These are phyloP conservation scores for Poteriospumella lacustris DNA, from an alignment of 108 stramenopile genomes.

Conservation along the genomic window DNA sequence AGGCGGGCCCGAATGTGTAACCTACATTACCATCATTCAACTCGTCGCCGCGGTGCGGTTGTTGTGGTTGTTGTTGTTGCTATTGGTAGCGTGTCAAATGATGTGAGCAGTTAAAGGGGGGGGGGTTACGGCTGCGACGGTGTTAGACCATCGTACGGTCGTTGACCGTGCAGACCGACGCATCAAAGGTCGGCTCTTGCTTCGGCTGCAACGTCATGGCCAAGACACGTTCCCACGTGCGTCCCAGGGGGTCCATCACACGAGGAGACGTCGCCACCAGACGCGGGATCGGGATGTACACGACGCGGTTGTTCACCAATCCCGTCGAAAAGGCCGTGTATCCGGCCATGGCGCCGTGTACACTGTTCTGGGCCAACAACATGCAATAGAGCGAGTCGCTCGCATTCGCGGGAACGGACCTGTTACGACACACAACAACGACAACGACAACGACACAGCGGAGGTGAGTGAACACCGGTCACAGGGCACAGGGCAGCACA, in stretches of 20 bases:
- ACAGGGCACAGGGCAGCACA: too few species aligned
- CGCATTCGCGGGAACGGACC: slow-evolving; percentile 89
- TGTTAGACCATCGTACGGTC: slow-evolving; percentile 15
- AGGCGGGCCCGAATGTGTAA: too few species aligned
- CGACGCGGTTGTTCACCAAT: slow-evolving; percentile 89
- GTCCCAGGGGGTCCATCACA: slow-evolving; percentile 76
- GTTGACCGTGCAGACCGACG: not conserved
- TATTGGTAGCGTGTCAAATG: too few species aligned
- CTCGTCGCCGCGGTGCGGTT: too few species aligned
- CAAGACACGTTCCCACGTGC: slow-evolving; percentile 93
- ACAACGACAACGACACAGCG: slow-evolving; percentile 17
- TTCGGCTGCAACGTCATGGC: slow-evolving; percentile 87
- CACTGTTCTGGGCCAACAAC: slow-evolving; percentile 93
- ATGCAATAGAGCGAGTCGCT: slow-evolving; percentile 89
- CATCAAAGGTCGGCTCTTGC: not conserved
- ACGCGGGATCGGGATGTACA: slow-evolving; percentile 82
- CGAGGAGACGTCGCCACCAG: slow-evolving; percentile 85
- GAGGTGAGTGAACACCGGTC: too few species aligned
- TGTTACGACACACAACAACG: slow-evolving; percentile 16
- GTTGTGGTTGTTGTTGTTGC: too few species aligned
- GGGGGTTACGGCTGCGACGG: too few species aligned
- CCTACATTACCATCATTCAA: too few species aligned
- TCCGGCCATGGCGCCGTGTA: slow-evolving; percentile 97
- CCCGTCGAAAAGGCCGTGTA: slow-evolving; percentile 91
- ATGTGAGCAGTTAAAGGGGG: too few species aligned